Evolutionary conservation across 2,329 filamentous ascomycete species (phyloP).

Genomic region (Seiridium unicorne): DNA sequence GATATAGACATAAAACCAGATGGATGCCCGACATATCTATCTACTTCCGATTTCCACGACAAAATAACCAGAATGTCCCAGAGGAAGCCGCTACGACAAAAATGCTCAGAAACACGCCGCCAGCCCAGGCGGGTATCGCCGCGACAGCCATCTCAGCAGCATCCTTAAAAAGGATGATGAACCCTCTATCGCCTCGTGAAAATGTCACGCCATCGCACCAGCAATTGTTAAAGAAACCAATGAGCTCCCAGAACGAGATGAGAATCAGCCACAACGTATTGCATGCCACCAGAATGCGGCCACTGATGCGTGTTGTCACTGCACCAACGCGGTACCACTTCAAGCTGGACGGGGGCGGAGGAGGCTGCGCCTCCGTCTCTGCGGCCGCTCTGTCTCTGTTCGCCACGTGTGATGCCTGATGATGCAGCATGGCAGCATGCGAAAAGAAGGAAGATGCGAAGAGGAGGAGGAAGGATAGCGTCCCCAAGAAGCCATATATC

Average conservation of each 20-base stretch:
- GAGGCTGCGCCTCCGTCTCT: neutral
- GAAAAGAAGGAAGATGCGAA: slow-evolving; percentile 14
- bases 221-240: slow-evolving; percentile 20
- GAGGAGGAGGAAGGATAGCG: slow-evolving; percentile 11
- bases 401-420: slow-evolving; percentile 5
- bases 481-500: slow-evolving; percentile 12
- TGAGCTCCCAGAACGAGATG: slow-evolving; percentile 17
- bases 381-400: neutral
- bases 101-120: slow-evolving; percentile 11
- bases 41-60: slow-evolving; percentile 12
- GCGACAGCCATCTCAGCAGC: neutral
- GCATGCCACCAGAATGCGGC: slow-evolving; percentile 10
- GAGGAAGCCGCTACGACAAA: slow-evolving; percentile 8
- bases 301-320: slow-evolving; percentile 11
- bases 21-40: neutral
- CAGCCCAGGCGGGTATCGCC: slow-evolving; percentile 10
- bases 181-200: slow-evolving; percentile 11
- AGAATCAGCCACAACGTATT: slow-evolving; percentile 16
- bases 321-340: slow-evolving; percentile 10
- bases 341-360: neutral
- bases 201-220: slow-evolving; percentile 15
- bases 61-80: slow-evolving; percentile 15
- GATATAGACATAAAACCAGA: too few species aligned
- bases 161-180: slow-evolving; percentile 15
- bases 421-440: slow-evolving; percentile 14